A percentile compares a stretch with the other conserved stretches of the same genome.
phyloP scores from a whole-genome alignment of 2,329 filamentous ascomycete species.

The Lachnellula occidentalis region DNA sequence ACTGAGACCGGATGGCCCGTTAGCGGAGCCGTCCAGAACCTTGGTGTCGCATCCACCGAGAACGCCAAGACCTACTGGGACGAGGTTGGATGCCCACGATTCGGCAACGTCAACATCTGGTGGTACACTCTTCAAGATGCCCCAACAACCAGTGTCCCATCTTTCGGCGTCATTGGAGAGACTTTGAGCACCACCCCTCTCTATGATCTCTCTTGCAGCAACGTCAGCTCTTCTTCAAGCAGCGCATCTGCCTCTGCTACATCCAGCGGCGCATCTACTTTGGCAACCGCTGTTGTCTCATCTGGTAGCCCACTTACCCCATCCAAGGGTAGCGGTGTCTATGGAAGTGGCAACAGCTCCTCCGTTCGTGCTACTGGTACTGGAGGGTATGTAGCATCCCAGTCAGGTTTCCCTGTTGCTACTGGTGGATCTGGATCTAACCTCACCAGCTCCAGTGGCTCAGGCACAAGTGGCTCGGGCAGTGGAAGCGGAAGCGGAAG shows the following conservation, averaged over 20 bases:
- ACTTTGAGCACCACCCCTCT: conserved; percentile 49
- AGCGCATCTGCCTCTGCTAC: conserved; percentile 4
- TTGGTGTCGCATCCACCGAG: conserved; percentile 55
- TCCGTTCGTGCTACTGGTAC: conserved; percentile 1
- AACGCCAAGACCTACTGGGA: conserved; percentile 82
- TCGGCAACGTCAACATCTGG: conserved; percentile 62
- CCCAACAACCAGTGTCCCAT: conserved; percentile 50
- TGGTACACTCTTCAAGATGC: conserved; percentile 75
- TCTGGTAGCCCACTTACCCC: conserved; percentile 4
- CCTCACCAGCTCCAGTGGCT: conserved; percentile 18
- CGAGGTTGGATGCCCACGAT: conserved; percentile 66
- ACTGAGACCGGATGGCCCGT: conserved; percentile 89
- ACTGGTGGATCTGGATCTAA: conserved; percentile 9
- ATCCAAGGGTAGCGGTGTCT: neutral
- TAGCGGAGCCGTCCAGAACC: conserved; percentile 55
- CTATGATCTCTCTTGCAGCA: conserved; percentile 57
- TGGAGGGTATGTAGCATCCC: neutral
- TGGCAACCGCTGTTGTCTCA: conserved; percentile 1
- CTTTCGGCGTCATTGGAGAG: conserved; percentile 63
- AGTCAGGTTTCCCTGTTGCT: neutral
- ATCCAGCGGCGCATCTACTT: conserved; percentile 10
- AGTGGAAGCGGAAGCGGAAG: neutral
- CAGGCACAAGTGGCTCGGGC: neutral
- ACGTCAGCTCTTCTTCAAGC: conserved; percentile 22
- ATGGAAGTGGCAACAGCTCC: neutral